Evolutionary conservation across 192 early-diverging fungal species (phyloP).

Genomic region (Linnemannia hyalina): DNA sequence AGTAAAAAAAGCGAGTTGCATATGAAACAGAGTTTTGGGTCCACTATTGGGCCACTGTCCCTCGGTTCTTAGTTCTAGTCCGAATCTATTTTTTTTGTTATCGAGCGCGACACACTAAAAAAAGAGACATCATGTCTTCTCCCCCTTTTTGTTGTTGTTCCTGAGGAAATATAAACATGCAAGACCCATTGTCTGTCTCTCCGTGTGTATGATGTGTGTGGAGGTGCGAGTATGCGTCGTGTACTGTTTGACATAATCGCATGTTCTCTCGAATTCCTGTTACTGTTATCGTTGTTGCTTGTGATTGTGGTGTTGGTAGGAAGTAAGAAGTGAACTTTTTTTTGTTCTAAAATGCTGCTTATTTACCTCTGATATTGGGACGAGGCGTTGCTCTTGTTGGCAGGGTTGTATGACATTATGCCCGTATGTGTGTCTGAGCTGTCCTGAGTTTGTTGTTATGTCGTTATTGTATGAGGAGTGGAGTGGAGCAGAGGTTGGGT

Average conservation of each 20-base stretch:
- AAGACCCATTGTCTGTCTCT: background rate
- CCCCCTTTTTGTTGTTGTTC: background rate
- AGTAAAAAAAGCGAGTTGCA: background rate
- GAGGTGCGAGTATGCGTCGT: background rate
- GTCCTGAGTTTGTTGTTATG: background rate
- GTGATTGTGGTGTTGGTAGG: background rate
- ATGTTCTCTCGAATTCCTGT: background rate
- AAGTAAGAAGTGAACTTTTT: too few species aligned
- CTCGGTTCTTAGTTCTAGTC: background rate
- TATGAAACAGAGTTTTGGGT: background rate
- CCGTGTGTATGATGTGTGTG: background rate
- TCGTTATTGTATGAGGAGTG: background rate
- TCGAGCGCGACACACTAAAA: background rate
- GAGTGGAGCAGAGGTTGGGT: background rate
- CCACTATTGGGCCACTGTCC: background rate
- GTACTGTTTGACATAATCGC: background rate
- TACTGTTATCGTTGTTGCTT: background rate
- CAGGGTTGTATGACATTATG: constrained; percentile 11
- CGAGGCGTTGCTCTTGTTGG: constrained; percentile 8
- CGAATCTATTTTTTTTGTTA: background rate
- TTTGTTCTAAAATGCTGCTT: background rate
- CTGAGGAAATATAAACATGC: background rate
- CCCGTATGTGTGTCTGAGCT: background rate
- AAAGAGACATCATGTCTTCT: background rate
- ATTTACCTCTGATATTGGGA: constrained; percentile 20